phyloP scores from a whole-genome alignment of 305 asterid genomes.

The Ajuga reptans region DNA sequence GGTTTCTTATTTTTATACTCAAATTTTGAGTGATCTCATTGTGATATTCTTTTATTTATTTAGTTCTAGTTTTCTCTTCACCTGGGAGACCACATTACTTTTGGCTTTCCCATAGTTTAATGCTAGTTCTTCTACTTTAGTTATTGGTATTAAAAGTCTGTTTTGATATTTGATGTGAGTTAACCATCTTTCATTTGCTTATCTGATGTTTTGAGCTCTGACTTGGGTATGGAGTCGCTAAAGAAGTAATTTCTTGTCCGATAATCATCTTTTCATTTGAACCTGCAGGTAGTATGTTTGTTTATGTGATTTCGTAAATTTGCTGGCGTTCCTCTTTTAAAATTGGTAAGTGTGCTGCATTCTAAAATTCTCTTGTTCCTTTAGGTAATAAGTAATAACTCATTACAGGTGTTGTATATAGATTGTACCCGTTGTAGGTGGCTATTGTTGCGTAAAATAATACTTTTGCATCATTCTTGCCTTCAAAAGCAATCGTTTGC shows the following conservation, averaged over 20 bases:
- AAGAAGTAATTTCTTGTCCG: neutral
- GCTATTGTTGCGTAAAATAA: neutral
- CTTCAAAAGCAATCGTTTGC: neutral
- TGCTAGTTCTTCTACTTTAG: neutral
- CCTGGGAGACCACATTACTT: neutral
- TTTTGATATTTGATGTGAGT: neutral
- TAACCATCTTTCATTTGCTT: neutral
- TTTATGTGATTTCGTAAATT: slow-evolving; percentile 47
- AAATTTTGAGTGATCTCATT: slow-evolving; percentile 8
- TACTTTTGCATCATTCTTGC: neutral
- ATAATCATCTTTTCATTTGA: neutral
- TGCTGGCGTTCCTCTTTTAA: slow-evolving; percentile 27
- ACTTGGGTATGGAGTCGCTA: neutral
- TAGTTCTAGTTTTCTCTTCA: neutral
- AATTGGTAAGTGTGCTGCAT: slow-evolving; percentile 34
- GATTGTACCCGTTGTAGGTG: neutral
- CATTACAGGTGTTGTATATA: neutral
- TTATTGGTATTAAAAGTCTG: neutral
- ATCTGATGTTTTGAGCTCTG: neutral
- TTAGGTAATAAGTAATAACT: neutral
- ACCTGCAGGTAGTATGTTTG: slow-evolving; percentile 55
- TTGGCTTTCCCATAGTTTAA: neutral
- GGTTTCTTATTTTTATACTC: neutral
- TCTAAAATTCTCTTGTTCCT: slow-evolving; percentile 4
- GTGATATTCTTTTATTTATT: neutral